phyloP scores from a whole-genome alignment of 2,329 filamentous ascomycete species.

The Hymenotorrendiella dingleyae region DNA sequence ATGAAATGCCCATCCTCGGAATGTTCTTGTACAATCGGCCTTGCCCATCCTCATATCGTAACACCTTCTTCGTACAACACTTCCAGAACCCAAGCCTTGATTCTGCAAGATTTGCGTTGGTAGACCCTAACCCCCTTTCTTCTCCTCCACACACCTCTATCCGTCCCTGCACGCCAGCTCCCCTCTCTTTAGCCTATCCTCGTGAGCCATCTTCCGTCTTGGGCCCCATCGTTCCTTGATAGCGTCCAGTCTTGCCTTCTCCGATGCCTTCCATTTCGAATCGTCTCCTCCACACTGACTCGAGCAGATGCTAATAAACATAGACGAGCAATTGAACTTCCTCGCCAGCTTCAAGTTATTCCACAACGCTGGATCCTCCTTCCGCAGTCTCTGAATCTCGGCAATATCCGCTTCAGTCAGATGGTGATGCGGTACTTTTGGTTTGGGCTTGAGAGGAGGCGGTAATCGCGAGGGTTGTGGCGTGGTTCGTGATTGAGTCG shows the following conservation, averaged over 20 bases:
- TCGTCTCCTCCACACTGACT: constrained; percentile 30
- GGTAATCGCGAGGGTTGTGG: constrained; percentile 17
- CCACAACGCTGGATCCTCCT: constrained; percentile 49
- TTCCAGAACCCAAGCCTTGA: too few species aligned
- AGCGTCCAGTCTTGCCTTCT: constrained; percentile 41
- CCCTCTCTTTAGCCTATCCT: constrained; percentile 49
- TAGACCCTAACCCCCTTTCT: too few species aligned
- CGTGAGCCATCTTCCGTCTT: constrained; percentile 46
- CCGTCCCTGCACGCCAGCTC: constrained; percentile 26
- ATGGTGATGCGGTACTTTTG: constrained; percentile 37
- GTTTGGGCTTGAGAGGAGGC: constrained; percentile 19
- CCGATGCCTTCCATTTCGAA: constrained; percentile 35
- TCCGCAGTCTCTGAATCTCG: constrained; percentile 53
- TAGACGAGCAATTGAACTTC: constrained; percentile 48
- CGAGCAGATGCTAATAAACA: constrained; percentile 54
- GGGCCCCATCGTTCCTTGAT: constrained; percentile 53
- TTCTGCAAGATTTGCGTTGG: too few species aligned
- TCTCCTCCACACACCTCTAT: constrained; percentile 9
- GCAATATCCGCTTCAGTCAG: constrained; percentile 49
- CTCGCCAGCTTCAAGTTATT: constrained; percentile 46
- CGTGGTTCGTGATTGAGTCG: constrained; percentile 18
- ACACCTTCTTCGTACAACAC: too few species aligned
- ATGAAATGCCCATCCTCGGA: background rate
- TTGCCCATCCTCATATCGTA: background rate
- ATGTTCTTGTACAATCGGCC: background rate